Evolutionary conservation across 108 stramenopile genomes (phyloP).

Genomic region (Thalassiosira profunda): DNA sequence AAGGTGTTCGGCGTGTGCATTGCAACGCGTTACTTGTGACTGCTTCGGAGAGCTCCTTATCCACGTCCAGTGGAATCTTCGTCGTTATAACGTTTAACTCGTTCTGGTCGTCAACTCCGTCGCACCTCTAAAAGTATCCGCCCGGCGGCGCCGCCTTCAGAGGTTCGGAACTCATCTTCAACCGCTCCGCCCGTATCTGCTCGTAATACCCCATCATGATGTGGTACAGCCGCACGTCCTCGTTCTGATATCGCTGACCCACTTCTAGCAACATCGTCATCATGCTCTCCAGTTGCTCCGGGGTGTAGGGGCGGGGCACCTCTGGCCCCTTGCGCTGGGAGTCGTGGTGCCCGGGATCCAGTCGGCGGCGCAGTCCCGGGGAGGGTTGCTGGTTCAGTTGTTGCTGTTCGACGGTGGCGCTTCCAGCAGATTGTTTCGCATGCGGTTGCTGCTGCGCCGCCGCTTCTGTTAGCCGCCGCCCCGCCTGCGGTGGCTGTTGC

Average conservation of each 20-base stretch:
- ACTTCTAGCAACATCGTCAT: slow-evolving; percentile 47
- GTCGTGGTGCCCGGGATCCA: slow-evolving; percentile 54
- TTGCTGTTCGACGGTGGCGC: neutral
- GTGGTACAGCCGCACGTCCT: slow-evolving; percentile 38
- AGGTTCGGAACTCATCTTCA: slow-evolving; percentile 16
- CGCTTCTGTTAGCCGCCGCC: too few species aligned
- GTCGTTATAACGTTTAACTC: too few species aligned
- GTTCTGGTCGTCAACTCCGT: too few species aligned
- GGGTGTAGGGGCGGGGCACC: slow-evolving; percentile 48
- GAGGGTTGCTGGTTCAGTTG: slow-evolving; percentile 3
- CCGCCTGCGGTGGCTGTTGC: neutral
- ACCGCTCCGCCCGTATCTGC: slow-evolving; percentile 22
- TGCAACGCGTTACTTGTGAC: too few species aligned
- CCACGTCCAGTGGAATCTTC: too few species aligned
- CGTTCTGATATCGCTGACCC: slow-evolving; percentile 19
- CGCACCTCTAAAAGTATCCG: slow-evolving; percentile 41
- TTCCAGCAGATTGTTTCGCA: neutral
- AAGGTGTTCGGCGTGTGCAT: too few species aligned
- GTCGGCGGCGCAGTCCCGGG: slow-evolving; percentile 21
- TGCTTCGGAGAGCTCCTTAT: too few species aligned
- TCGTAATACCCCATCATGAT: slow-evolving; percentile 55
- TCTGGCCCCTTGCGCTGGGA: slow-evolving; percentile 50
- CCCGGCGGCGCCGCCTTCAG: slow-evolving; percentile 10
- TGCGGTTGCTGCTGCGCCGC: neutral
- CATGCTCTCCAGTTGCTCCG: slow-evolving; percentile 35